phyloP scores from a whole-genome alignment of 1,284 basidiomycete genomes.

The Leccinum variabile region DNA sequence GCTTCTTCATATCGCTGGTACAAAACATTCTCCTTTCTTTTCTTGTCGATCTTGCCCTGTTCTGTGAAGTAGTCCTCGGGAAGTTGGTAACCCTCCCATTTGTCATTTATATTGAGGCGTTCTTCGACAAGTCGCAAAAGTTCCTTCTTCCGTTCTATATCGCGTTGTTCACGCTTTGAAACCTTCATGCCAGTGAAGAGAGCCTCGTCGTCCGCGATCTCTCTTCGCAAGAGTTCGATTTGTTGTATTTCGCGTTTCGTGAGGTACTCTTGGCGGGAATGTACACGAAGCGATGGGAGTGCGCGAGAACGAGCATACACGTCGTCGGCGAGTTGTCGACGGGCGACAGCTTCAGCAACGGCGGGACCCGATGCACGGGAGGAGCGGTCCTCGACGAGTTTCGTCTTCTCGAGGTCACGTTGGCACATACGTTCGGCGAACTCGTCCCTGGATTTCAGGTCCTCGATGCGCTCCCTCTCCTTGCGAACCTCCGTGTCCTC shows the following conservation, averaged over 20 bases:
- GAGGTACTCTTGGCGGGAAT: slow-evolving; percentile 91
- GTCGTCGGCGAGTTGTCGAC: slow-evolving; percentile 86
- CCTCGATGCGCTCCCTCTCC: slow-evolving; percentile 78
- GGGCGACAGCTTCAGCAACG: slow-evolving; percentile 80
- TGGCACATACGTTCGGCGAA: slow-evolving; percentile 88
- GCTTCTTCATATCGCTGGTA: slow-evolving; percentile 95
- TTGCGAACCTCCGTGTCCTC: slow-evolving; percentile 72
- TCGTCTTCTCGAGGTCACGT: slow-evolving; percentile 83
- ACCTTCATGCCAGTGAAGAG: slow-evolving; percentile 88
- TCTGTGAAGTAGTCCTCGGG: slow-evolving; percentile 98
- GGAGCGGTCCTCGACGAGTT: slow-evolving; percentile 90
- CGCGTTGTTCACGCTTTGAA: slow-evolving; percentile 79
- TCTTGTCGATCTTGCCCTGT: slow-evolving; percentile 97
- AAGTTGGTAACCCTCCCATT: slow-evolving; percentile 90
- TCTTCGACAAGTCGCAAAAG: slow-evolving; percentile 91
- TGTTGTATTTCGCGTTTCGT: slow-evolving; percentile 96
- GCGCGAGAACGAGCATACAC: slow-evolving; percentile 72
- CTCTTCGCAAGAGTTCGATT: slow-evolving; percentile 89
- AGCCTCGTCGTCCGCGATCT: slow-evolving; percentile 90
- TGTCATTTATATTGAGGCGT: slow-evolving; percentile 89
- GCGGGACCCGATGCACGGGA: slow-evolving; percentile 64
- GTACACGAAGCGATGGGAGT: slow-evolving; percentile 80
- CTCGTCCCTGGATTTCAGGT: slow-evolving; percentile 86
- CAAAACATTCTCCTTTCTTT: slow-evolving; percentile 92
- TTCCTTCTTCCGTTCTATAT: slow-evolving; percentile 91